Evolutionary conservation across 2,329 filamentous ascomycete species (phyloP).

Genomic region (Fusarium algeriense): DNA sequence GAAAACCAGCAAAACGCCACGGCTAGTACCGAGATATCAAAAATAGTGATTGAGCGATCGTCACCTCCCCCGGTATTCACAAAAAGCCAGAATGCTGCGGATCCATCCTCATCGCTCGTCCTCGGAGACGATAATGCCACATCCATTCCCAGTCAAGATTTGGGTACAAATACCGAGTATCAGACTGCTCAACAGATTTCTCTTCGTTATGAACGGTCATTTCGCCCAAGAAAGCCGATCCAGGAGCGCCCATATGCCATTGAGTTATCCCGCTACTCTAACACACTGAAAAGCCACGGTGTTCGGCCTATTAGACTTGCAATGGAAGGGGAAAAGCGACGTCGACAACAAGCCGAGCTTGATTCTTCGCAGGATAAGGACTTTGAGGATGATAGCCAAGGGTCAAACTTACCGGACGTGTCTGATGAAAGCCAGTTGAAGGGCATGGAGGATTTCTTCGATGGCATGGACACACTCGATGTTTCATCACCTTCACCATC

Average conservation of each 20-base stretch:
- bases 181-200: slow-evolving; percentile 45
- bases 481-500: slow-evolving; percentile 49
- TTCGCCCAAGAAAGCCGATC: slow-evolving; percentile 71
- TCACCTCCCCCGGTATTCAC: slow-evolving; percentile 49
- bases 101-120: background rate
- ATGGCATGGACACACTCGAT: slow-evolving; percentile 37
- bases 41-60: slow-evolving; percentile 53
- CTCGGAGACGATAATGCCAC: background rate
- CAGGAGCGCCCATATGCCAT: slow-evolving; percentile 71
- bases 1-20: slow-evolving; percentile 6
- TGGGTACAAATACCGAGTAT: slow-evolving; percentile 34
- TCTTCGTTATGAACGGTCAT: slow-evolving; percentile 59
- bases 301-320: slow-evolving; percentile 64
- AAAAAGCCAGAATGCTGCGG: background rate
- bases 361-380: slow-evolving; percentile 63
- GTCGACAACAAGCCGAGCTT: slow-evolving; percentile 59
- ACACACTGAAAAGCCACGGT: slow-evolving; percentile 65
- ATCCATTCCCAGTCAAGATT: slow-evolving; percentile 33
- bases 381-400: slow-evolving; percentile 65
- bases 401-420: slow-evolving; percentile 48
- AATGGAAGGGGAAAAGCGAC: slow-evolving; percentile 44
- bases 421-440: slow-evolving; percentile 54
- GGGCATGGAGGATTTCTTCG: slow-evolving; percentile 30
- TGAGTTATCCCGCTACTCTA: slow-evolving; percentile 67
- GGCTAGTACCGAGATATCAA: slow-evolving; percentile 53